A percentile compares a stretch with the other conserved stretches of the same genome.
phyloP scores from a whole-genome alignment of 257 asterid species.

The Anisodus acutangulus region DNA sequence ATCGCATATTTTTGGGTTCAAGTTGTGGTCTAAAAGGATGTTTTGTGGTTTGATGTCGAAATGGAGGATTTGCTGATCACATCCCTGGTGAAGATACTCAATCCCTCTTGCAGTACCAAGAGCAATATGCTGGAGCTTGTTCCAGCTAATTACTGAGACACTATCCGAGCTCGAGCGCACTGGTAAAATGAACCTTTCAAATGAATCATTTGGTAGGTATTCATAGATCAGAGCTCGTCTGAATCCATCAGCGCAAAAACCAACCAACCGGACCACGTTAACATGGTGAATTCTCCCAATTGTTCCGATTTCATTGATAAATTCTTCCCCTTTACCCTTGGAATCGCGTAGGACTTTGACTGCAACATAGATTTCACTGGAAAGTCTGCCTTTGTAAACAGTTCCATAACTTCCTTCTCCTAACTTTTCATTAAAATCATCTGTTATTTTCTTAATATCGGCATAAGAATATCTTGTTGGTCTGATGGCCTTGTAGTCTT shows the following conservation, averaged over 20 bases:
- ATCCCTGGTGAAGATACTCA: constrained; percentile 29
- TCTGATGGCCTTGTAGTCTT: constrained; percentile 12
- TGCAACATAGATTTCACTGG: not conserved
- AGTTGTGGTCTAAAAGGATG: constrained; percentile 22
- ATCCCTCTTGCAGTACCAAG: constrained; percentile 25
- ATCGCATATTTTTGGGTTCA: constrained; percentile 21
- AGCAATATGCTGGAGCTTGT: not conserved
- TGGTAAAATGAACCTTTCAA: constrained; percentile 14
- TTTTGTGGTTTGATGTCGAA: constrained; percentile 27
- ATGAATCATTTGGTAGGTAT: constrained; percentile 18
- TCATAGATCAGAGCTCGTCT: constrained; percentile 17
- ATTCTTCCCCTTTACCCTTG: not conserved
- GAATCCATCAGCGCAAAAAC: constrained; percentile 21
- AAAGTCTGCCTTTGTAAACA: not conserved
- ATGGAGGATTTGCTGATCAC: constrained; percentile 24
- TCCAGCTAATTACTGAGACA: not conserved
- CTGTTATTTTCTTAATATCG: constrained; percentile 12
- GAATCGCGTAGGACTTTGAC: not conserved
- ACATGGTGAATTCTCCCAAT: constrained; percentile 20
- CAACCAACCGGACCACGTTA: constrained; percentile 3
- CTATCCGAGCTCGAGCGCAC: not conserved
- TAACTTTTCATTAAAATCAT: constrained; percentile 5
- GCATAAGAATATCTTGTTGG: not conserved
- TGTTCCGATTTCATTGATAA: not conserved
- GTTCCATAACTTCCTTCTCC: constrained; percentile 12